phyloP scores from a whole-genome alignment of 331 rosid genomes.

The Malus hybrid region DNA sequence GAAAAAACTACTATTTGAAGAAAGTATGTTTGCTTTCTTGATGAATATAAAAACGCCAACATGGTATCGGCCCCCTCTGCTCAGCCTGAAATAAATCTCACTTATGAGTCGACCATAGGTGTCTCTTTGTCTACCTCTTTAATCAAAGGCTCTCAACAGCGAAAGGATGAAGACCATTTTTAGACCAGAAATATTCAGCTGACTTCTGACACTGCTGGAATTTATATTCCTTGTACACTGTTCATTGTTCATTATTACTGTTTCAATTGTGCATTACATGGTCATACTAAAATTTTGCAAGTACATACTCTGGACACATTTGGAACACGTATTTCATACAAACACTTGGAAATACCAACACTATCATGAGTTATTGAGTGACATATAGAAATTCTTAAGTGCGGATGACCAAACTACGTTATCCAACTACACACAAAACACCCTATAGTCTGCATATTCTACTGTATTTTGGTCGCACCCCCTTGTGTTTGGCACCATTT shows the following conservation, averaged over 20 bases:
- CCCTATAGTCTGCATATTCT: too few relatives aligned
- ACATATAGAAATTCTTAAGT: too few relatives aligned
- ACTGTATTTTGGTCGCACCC: too few relatives aligned
- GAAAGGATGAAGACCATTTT: slow-evolving; percentile 2
- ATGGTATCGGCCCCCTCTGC: slow-evolving; percentile 20
- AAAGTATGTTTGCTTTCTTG: slow-evolving; percentile 43
- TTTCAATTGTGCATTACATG: neutral
- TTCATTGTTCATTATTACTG: too few relatives aligned
- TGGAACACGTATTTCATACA: too few relatives aligned
- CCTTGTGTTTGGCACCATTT: too few relatives aligned
- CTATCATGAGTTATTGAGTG: too few relatives aligned
- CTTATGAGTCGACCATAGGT: slow-evolving; percentile 41
- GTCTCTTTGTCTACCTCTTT: slow-evolving; percentile 40
- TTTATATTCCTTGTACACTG: slow-evolving; percentile 8
- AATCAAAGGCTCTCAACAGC: neutral
- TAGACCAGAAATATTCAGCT: slow-evolving; percentile 20
- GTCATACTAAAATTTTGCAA: too few relatives aligned
- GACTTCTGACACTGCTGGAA: slow-evolving; percentile 14
- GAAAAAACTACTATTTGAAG: slow-evolving; percentile 8
- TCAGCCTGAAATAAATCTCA: slow-evolving; percentile 16
- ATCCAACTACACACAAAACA: too few relatives aligned
- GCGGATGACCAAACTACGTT: too few relatives aligned
- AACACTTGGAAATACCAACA: too few relatives aligned
- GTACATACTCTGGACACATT: too few relatives aligned
- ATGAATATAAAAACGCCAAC: slow-evolving; percentile 40